Conservation (phyloP, 148 eudicot species). For the Oxyria digyna region DNA sequence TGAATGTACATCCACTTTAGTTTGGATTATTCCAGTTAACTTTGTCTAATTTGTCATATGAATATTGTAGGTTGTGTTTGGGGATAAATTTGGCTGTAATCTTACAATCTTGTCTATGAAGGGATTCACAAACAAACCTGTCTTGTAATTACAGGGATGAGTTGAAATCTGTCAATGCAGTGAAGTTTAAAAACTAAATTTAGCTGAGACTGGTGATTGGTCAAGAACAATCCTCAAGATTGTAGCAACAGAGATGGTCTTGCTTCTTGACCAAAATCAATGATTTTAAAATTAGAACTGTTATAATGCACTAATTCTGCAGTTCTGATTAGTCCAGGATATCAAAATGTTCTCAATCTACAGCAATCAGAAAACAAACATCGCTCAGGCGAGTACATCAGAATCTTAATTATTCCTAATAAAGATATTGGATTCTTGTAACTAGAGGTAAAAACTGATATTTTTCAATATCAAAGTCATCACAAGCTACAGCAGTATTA, state of each 20-base stretch:
- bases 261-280: not conserved
- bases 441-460: not conserved
- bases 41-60: not conserved
- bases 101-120: not conserved
- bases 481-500: not conserved
- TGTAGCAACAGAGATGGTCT: not conserved
- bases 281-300: not conserved
- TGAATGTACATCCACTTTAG: not conserved
- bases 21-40: not conserved
- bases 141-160: too few relatives aligned
- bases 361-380: not conserved
- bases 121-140: not conserved
- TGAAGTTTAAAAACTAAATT: not conserved
- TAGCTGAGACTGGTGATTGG: not conserved
- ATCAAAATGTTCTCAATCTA: not conserved
- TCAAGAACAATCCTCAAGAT: not conserved
- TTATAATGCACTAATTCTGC: not conserved
- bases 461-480: not conserved
- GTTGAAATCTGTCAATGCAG: not conserved
- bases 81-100: not conserved
- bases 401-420: not conserved
- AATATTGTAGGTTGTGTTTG: not conserved
- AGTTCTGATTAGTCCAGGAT: not conserved
- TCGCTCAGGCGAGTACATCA: not conserved
- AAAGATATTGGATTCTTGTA: not conserved